phyloP scores from a whole-genome alignment of 768 basidiomycete species.

The Panus rudis region DNA sequence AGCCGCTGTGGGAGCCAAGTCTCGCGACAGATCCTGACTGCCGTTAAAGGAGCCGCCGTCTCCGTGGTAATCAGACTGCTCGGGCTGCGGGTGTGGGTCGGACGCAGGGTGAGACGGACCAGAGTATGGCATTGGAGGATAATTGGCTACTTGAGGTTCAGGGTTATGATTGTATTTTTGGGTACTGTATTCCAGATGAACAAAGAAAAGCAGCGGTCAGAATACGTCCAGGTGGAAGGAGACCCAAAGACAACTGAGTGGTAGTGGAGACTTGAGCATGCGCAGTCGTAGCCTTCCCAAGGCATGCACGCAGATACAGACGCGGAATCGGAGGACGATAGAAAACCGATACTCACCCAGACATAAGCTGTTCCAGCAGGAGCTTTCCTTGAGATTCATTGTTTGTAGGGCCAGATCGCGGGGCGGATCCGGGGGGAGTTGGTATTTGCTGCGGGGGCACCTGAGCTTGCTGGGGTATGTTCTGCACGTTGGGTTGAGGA shows the following conservation, averaged over 20 bases:
- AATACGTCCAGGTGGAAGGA: too few species aligned
- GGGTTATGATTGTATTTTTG: constrained; percentile 8
- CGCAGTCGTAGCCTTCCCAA: background rate
- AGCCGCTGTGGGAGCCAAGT: constrained; percentile 12
- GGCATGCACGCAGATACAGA: constrained; percentile 7
- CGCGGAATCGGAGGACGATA: constrained; percentile 4
- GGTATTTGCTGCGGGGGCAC: constrained; percentile 53
- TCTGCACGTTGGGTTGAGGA: constrained; percentile 24
- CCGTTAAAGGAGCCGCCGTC: constrained; percentile 10
- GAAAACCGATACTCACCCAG: constrained; percentile 48
- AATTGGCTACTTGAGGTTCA: constrained; percentile 8
- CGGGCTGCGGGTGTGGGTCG: constrained; percentile 14
- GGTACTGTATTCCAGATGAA: constrained; percentile 5
- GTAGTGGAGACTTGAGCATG: background rate
- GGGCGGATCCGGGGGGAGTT: constrained; percentile 56
- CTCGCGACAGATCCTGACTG: constrained; percentile 14
- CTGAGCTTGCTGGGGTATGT: constrained; percentile 20
- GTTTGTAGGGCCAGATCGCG: constrained; percentile 47
- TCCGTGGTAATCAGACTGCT: constrained; percentile 13
- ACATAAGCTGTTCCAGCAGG: constrained; percentile 75
- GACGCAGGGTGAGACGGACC: constrained; percentile 15
- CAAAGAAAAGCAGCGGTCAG: constrained; percentile 5
- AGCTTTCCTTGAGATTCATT: constrained; percentile 66
- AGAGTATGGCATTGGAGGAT: constrained; percentile 11
- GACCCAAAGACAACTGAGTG: background rate